Evolutionary conservation across 2,329 filamentous ascomycete species (phyloP), one percentile per base, ranked within the genome.

Genomic region (Pleomassaria siparia): DNA sequence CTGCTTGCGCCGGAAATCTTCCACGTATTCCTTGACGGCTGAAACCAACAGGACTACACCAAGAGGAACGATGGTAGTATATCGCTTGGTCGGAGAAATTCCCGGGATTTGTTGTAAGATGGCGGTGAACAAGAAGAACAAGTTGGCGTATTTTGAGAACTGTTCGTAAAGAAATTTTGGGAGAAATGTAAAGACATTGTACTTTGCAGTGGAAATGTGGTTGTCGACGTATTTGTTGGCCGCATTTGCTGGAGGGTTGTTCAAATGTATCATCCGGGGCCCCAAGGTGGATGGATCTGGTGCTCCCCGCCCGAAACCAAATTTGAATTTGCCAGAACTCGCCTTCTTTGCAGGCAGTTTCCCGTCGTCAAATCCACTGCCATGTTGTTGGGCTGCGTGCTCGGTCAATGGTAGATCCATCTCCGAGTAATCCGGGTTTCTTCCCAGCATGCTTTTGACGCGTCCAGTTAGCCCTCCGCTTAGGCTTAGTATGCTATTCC

Each of bases 41-140:
- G 94, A 99, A n/a, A 99, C 91, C 59, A 94, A 67, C 56, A 99
- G 77, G 60, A 99, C 94, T 50, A 97, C 84, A 44, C 86, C 79
- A 49, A 99, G 80, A n/a, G 94, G 94, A 5, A 88, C 92, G 67
- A 99, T 96, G 29, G 95, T 99, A 5, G 94, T 99, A 68, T 91
- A 99, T 72, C 80, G 83, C 74, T 96, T 97, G 9, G 94, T 99
- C 7, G 95, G 94, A 26, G 91, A 96, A 52, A 99, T 86, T 56
- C 88, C 86, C 18, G 94, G 94, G 52, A 99, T 96, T 71, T 99
- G 94, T 76, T 99, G 94, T 37, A 99, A 76, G 32, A 84, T 86
- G 13, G 94, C 91, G 29, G 94, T 99, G 72, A 99, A 97, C 69
- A 99, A 82, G 87, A 99, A 99, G 79, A 99, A 99, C 66, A 99